Conservation (phyloP, 2,329 filamentous ascomycete species). For the Cladosporium cucumerinum region DNA sequence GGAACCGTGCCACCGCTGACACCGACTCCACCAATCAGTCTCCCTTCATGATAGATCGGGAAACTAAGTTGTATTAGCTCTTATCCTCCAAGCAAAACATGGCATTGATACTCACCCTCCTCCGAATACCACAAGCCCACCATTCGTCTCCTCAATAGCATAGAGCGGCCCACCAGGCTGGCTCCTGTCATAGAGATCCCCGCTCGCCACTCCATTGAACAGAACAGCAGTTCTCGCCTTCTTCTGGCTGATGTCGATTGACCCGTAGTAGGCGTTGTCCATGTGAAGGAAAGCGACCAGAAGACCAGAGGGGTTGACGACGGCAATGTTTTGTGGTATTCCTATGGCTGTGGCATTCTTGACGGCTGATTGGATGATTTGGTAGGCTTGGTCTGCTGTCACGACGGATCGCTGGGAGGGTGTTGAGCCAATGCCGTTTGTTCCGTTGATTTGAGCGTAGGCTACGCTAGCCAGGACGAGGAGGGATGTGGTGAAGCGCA, state of each 20-base stretch:
- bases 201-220: conserved; percentile 29
- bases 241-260: conserved; percentile 30
- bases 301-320: conserved; percentile 27
- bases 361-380: conserved; percentile 25
- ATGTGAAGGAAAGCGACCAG: conserved; percentile 33
- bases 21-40: conserved; percentile 29
- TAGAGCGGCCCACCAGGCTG: conserved; percentile 23
- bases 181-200: conserved; percentile 23
- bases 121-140: conserved; percentile 29
- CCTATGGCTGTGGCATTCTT: conserved; percentile 19
- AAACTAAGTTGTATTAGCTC: not conserved
- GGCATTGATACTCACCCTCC: conserved; percentile 21
- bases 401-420: conserved; percentile 25
- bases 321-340: conserved; percentile 29
- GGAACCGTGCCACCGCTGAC: conserved; percentile 30
- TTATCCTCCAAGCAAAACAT: not conserved
- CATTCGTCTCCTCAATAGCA: conserved; percentile 31
- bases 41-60: conserved; percentile 26
- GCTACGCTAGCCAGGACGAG: not conserved
- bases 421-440: conserved; percentile 25
- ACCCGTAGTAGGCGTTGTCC: conserved; percentile 30
- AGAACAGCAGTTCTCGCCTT: conserved; percentile 30
- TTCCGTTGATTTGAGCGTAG: conserved; percentile 9
- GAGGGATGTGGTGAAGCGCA: not conserved
- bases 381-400: conserved; percentile 23